Evolutionary conservation across 371 early-diverging fungal species (phyloP), one percentile per base, ranked within the genome.

Genomic region (Rhizopus arrhizus): DNA sequence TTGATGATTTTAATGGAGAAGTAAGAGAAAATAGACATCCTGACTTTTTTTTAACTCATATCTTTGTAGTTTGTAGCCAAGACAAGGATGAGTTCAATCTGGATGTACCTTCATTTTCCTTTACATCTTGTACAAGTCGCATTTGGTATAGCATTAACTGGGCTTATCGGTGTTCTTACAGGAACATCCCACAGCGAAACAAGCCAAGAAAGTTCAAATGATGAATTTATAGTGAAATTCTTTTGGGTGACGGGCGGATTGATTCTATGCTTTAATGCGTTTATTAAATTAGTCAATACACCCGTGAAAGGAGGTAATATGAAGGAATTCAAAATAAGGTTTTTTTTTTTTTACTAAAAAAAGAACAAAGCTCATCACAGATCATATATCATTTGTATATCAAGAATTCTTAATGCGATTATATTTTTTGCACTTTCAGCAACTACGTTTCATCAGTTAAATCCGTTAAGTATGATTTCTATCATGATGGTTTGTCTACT

Each of bases 71-170:
- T 71, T 13, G 45, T 72, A 15, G 40, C 55, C 9, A 56, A 64
- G 48, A 67, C 72, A 0, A 46, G 69, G 36, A 46, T 80, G 48
- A 81, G 80, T 35, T 83, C 82, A 47, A 66, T 85, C 5, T 85
- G 85, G 85, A 74, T 82, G 50, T 85, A 83, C 41, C 69, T 85
- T n/a, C 85, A 85, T 57, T 73, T 85, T 33, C 85, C 85, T 2
- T 68, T 85, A 1, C 85, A 85, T 54, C 40, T 85, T 3, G 82
- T 83, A 41, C 79, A 83, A 40, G 85, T 83, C 1, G 72, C 83
- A 9, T 78, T 83, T 55, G 85, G 85, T 42, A 83, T 83, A 62
- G 83, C 83, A 4, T 61, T 83, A 12, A 68, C 75, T 10, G 69
- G 72, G 13, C 16, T 60, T 7, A 12, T 45, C 6, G 16, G 51